A percentile compares a stretch with the other conserved stretches of the same genome.
These are phyloP conservation scores for Arachis monticola DNA, from an alignment of 331 rosid genomes.

Conservation along the genomic window DNA sequence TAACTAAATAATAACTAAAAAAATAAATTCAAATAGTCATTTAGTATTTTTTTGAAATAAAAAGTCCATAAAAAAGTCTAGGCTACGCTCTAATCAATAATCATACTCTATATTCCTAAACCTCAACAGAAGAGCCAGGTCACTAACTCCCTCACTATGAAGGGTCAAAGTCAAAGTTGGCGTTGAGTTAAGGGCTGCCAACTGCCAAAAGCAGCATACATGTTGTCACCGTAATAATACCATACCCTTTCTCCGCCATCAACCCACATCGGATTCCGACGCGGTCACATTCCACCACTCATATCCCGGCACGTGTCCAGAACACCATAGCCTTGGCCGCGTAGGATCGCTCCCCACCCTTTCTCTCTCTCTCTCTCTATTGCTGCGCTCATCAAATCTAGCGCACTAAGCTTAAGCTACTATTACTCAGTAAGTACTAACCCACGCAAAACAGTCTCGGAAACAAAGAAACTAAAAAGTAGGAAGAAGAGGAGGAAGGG, in stretches of 20 bases:
- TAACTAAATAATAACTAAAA: too few species aligned
- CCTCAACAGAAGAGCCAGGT: too few species aligned
- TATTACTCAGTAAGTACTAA: too few species aligned
- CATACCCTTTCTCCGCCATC: background rate
- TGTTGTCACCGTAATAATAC: constrained; percentile 16
- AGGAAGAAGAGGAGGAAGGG: too few species aligned
- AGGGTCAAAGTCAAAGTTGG: constrained; percentile 34
- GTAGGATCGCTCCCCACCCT: background rate
- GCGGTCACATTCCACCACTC: background rate
- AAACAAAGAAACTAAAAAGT: background rate
- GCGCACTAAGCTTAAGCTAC: background rate
- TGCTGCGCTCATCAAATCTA: constrained; percentile 45
- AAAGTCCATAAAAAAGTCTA: too few species aligned
- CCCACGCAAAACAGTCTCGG: too few species aligned
- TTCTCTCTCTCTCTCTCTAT: background rate
- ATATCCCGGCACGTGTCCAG: constrained; percentile 5
- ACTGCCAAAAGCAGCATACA: constrained; percentile 33
- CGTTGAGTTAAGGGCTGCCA: background rate
- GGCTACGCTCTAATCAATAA: too few species aligned
- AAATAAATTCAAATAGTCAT: too few species aligned
- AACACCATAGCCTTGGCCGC: background rate
- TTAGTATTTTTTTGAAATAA: too few species aligned
- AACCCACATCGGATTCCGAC: constrained; percentile 11
- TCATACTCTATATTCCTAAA: too few species aligned
- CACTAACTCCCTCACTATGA: background rate